Conservation (phyloP, 2,329 filamentous ascomycete genomes). For the Colletotrichum sp. region DNA sequence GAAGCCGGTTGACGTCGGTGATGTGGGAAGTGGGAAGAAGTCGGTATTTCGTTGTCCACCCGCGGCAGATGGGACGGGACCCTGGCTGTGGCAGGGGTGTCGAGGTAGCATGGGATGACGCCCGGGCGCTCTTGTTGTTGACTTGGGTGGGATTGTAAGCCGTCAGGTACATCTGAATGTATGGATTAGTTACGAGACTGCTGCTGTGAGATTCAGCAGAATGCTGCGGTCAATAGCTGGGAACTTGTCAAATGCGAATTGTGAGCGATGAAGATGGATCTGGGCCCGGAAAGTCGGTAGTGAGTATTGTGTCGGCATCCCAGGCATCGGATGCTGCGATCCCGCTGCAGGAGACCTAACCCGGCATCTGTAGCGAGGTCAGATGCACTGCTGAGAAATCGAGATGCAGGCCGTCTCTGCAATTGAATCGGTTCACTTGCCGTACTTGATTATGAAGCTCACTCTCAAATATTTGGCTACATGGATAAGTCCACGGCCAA, state of each 20-base stretch:
- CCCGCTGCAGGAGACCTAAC: not conserved
- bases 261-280: not conserved
- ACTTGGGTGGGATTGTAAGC: not conserved
- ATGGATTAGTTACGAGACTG: not conserved
- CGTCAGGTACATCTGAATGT: fast-evolving
- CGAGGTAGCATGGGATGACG: not conserved
- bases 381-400: not conserved
- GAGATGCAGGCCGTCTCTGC: not conserved
- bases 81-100: not conserved
- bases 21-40: not conserved
- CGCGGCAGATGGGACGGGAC: not conserved
- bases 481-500: not conserved
- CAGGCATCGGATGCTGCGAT: not conserved
- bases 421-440: not conserved
- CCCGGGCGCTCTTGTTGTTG: not conserved
- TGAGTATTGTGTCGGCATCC: not conserved
- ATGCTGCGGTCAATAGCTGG: not conserved
- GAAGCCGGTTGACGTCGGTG: not conserved
- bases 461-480: not conserved
- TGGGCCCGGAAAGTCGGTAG: not conserved
- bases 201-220: not conserved
- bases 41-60: not conserved
- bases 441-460: not conserved
- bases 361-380: not conserved
- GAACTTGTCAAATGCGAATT: not conserved